A percentile compares a stretch with the other conserved stretches of the same genome.
phyloP scores from a whole-genome alignment of 1,139 yeast genomes.

The Kurtzmaniella quercitrusa region DNA sequence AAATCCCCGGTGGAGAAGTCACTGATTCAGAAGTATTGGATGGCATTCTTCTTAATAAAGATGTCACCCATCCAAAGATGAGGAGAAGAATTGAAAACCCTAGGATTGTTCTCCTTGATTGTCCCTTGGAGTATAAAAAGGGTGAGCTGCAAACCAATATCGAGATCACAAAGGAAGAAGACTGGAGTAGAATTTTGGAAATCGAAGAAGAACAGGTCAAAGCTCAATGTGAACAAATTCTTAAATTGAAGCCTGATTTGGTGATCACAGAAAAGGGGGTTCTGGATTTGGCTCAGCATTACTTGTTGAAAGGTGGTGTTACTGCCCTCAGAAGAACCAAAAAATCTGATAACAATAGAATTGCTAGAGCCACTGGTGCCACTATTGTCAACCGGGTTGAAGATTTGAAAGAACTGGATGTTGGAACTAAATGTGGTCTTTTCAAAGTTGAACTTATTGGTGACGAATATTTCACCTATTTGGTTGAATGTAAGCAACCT shows the following conservation, averaged over 20 bases:
- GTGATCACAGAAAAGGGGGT: constrained; percentile 99
- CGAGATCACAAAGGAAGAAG: constrained; percentile 93
- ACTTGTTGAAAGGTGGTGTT: constrained; percentile 87
- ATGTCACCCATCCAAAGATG: constrained; percentile 98
- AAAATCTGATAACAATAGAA: constrained; percentile 94
- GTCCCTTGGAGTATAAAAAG: constrained; percentile 97
- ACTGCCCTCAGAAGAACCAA: constrained; percentile 92
- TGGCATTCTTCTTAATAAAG: constrained; percentile 92
- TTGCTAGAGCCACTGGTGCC: constrained; percentile 97
- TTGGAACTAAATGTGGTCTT: constrained; percentile 85
- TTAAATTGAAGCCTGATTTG: constrained; percentile 85
- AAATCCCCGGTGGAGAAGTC: constrained; percentile 96
- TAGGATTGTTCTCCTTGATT: constrained; percentile 80
- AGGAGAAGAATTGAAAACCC: constrained; percentile 85
- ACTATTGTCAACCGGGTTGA: constrained; percentile 94
- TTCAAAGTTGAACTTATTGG: constrained; percentile 95
- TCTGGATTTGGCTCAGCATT: constrained; percentile 96
- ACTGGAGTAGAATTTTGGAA: constrained; percentile 92
- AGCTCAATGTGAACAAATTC: constrained; percentile 76
- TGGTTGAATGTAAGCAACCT: constrained; percentile 79
- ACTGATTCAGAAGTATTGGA: constrained; percentile 83
- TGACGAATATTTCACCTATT: constrained; percentile 90
- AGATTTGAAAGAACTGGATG: constrained; percentile 84
- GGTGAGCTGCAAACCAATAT: constrained; percentile 98
- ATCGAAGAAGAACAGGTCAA: constrained; percentile 98